Conservation (phyloP, 805 yeast species). For the Candida lessepsii region DNA sequence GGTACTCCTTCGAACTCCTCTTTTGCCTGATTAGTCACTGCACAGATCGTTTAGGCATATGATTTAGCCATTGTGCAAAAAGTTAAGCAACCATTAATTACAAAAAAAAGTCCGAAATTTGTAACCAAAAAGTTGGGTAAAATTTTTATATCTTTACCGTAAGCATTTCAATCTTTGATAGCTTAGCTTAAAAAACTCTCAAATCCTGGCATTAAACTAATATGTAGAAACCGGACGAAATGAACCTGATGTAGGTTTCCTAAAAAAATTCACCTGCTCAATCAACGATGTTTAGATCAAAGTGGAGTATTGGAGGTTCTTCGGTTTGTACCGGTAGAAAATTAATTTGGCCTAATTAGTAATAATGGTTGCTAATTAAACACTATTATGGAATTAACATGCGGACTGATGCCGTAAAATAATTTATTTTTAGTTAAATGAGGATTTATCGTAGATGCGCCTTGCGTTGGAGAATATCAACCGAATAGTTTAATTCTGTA, state of each 20-base stretch:
- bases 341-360: conserved; percentile 4
- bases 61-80: conserved; percentile 1
- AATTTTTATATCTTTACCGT: neutral
- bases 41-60: conserved; percentile 8
- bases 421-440: conserved; percentile 2
- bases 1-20: conserved; percentile 14
- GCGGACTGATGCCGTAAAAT: conserved; percentile 1
- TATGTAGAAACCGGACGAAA: too few relatives aligned
- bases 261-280: conserved; percentile 1
- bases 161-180: neutral
- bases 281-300: conserved; percentile 5
- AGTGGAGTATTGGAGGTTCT: conserved; percentile 4
- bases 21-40: conserved; percentile 15
- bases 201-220: too few relatives aligned
- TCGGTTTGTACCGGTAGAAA: neutral
- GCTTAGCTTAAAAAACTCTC: neutral
- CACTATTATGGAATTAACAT: neutral
- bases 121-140: conserved; percentile 1
- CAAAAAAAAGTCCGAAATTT: neutral
- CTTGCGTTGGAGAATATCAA: too few relatives aligned
- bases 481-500: too few relatives aligned
- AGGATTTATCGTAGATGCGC: too few relatives aligned
- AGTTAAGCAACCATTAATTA: conserved; percentile 1
- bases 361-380: neutral
- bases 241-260: conserved; percentile 1